A percentile compares a stretch with the other conserved stretches of the same genome.
These are phyloP conservation scores for Phragmites australis DNA, from an alignment of 176 grass and related monocot species.

Conservation along the genomic window DNA sequence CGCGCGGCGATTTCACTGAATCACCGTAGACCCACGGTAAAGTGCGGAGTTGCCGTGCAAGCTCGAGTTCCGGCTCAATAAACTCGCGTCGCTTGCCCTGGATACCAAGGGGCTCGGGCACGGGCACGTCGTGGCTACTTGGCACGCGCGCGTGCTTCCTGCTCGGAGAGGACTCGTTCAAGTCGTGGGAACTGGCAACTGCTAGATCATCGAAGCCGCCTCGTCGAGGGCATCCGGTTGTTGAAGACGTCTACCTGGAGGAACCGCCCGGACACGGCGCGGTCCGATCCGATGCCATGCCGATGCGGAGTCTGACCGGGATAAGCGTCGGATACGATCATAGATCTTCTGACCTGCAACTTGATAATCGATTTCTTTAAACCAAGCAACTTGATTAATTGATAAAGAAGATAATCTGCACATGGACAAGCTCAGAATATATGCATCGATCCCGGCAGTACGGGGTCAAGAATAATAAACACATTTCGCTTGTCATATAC, in stretches of 20 bases:
- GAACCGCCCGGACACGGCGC: background rate
- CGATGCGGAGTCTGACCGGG: conserved; percentile 40
- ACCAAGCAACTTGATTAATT: background rate
- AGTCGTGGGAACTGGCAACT: conserved; percentile 20
- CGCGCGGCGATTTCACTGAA: too few relatives aligned
- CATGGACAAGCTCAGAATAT: background rate
- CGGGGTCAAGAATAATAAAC: background rate
- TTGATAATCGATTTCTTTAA: background rate
- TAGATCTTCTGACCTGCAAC: conserved; percentile 17
- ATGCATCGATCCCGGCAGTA: background rate
- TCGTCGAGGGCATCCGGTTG: conserved; percentile 23
- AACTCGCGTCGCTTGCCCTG: background rate
- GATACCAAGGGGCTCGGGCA: background rate
- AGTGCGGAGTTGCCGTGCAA: background rate
- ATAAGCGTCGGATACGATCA: conserved; percentile 35
- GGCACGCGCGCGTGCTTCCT: background rate
- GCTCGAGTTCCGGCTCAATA: background rate
- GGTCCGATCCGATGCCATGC: conserved; percentile 28
- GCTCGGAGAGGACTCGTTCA: conserved; percentile 14
- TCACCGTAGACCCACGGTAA: too few relatives aligned
- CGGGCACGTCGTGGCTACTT: background rate
- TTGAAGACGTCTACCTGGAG: background rate
- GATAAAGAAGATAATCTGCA: conserved; percentile 14
- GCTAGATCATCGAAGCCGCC: background rate
- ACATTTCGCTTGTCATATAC: background rate